Base-by-base conservation (phyloP, 2,329 filamentous ascomycete species). In the Fusarium oxysporum region DNA sequence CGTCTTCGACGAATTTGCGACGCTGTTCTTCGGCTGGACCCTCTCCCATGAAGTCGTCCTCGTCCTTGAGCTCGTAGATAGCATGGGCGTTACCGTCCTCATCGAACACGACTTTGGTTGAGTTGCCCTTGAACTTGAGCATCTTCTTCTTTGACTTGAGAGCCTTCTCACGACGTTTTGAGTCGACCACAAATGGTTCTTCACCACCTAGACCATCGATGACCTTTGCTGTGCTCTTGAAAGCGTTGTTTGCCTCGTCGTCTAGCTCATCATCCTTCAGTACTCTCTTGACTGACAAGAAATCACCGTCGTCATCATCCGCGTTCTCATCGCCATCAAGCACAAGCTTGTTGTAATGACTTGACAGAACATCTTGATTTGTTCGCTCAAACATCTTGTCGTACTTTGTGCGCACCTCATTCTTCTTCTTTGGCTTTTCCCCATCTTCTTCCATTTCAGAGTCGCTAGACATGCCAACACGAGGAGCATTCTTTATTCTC, bases 381-480 rank as follows among this genome's bases (percentile, higher is more conserved):
- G 92, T 93, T 68, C 96, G 89, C 85, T 98, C 96, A 82, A 98
- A 98, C 96, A 99, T 98, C 76, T 94, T 92, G 82, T 99, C 95
- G 81, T 97, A 97, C 82, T 97, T 98, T 37, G 97, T 99, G 70
- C 95, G 90, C 23, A 97, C 93, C 76, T 91, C 89, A 16, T 87
- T 86, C 83, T 93, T 92, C 83, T 91, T 90, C 80, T 89, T 90
- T 68, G 85, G 83, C 73, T 85, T 85, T 77, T 87, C 87, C 38
- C 80, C 84, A 61, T 89, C 90, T 55, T 82, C 83, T 17, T 89
- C 88, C 5, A 83, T 84, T 37, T 87, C 88, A 7, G 91, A 91
- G 19, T 89, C 91, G 77, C 81, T 93, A 81, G 81, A 93, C 51
- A 93, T 82, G 56, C 87, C 86, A 44, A 88, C 89, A 65, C 95